Evolutionary conservation across 495 filamentous ascomycete species (phyloP).

Genomic region (Penicillium coprophilum): DNA sequence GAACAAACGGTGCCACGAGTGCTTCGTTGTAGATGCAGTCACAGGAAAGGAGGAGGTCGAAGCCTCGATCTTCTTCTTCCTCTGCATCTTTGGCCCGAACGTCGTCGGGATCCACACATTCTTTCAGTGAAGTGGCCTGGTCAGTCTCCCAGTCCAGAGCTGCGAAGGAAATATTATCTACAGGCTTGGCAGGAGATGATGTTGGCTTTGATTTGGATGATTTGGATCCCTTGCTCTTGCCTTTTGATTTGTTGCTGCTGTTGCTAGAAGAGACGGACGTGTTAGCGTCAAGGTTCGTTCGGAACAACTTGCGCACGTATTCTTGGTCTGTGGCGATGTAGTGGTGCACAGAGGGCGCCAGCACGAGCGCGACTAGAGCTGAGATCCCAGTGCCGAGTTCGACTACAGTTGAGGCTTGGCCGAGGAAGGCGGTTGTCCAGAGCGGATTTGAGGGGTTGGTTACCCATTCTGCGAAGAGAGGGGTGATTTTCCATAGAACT

Average conservation of each 20-base stretch:
- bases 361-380: slow-evolving; percentile 64
- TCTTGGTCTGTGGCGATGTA: slow-evolving; percentile 88
- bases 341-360: slow-evolving; percentile 58
- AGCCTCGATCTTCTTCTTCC: slow-evolving; percentile 32
- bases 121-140: slow-evolving; percentile 33
- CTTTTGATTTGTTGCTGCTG: slow-evolving; percentile 20
- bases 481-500: slow-evolving; percentile 93
- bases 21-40: slow-evolving; percentile 91
- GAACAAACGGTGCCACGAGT: slow-evolving; percentile 77
- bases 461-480: slow-evolving; percentile 81
- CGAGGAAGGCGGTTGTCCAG: slow-evolving; percentile 56
- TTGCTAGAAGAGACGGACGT: slow-evolving; percentile 3
- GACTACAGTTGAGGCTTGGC: slow-evolving; percentile 57
- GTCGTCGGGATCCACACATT: slow-evolving; percentile 20
- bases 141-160: slow-evolving; percentile 49
- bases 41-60: slow-evolving; percentile 72
- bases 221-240: slow-evolving; percentile 18
- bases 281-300: slow-evolving; percentile 74
- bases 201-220: not conserved
- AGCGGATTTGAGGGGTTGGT: slow-evolving; percentile 62
- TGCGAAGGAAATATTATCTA: slow-evolving; percentile 42
- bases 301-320: slow-evolving; percentile 73
- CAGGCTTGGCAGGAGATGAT: not conserved
- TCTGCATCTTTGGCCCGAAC: slow-evolving; percentile 13
- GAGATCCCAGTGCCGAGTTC: slow-evolving; percentile 90